Evolutionary conservation across 352 stramenopile genomes (phyloP).

Genomic region (Globisporangium cystogenes): DNA sequence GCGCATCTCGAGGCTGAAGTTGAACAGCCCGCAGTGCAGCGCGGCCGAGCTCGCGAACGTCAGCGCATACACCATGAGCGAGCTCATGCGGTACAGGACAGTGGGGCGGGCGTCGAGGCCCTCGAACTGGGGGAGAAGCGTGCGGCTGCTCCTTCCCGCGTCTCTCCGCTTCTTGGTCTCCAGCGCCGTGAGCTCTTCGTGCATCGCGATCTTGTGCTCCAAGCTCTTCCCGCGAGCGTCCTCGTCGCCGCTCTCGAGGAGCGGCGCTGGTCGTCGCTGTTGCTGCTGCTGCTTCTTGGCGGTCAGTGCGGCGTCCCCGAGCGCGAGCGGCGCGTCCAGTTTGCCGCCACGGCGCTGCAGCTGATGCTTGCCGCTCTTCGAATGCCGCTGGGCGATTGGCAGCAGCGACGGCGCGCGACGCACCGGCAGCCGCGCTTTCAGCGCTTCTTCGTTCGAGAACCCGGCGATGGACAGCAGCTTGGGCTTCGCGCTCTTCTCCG

Average conservation of each 20-base stretch:
- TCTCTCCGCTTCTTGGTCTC: conserved; percentile 3
- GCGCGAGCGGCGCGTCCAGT: not conserved
- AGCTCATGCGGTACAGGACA: conserved; percentile 21
- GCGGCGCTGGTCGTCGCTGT: not conserved
- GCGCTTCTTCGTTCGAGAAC: conserved; percentile 17
- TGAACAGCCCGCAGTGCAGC: conserved; percentile 62
- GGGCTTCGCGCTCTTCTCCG: not conserved
- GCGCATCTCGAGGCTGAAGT: conserved; percentile 46
- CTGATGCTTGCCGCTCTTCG: conserved; percentile 1
- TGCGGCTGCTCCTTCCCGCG: not conserved
- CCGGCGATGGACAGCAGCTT: conserved; percentile 14
- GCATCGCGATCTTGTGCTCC: conserved; percentile 18
- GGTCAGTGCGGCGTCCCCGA: conserved; percentile 1
- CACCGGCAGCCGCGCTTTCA: conserved; percentile 8
- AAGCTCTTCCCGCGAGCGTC: conserved; percentile 1
- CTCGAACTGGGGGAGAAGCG: conserved; percentile 5
- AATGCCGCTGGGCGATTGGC: not conserved
- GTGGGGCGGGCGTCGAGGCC: not conserved
- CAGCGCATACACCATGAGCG: conserved; percentile 31
- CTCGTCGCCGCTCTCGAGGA: not conserved
- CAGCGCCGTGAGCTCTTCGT: conserved; percentile 9
- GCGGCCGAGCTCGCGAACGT: conserved; percentile 51
- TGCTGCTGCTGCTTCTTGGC: conserved; percentile 13
- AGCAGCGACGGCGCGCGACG: not conserved
- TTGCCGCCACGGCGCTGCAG: conserved; percentile 2